phyloP scores from a whole-genome alignment of 2,329 filamentous ascomycete genomes.

The Dothistroma pini region DNA sequence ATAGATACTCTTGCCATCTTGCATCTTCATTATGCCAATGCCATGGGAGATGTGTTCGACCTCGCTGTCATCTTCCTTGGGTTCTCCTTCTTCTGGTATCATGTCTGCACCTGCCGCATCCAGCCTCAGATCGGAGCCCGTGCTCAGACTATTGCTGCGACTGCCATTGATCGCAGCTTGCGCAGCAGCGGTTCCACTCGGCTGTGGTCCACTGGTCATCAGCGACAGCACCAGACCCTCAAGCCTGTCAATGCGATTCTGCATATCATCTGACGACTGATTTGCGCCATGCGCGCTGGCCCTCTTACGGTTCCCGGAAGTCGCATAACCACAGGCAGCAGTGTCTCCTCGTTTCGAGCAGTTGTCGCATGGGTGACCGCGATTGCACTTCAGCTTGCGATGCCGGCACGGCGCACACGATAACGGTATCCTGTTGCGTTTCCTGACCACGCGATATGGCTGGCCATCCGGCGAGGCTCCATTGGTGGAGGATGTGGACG shows the following conservation, averaged over 20 bases:
- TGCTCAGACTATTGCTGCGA: constrained; percentile 39
- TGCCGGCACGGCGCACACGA: constrained; percentile 90
- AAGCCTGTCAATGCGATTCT: constrained; percentile 92
- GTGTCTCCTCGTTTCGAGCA: constrained; percentile 85
- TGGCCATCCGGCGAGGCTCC: constrained; percentile 74
- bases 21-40: constrained; percentile 52
- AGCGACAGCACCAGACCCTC: constrained; percentile 88
- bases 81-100: constrained; percentile 50
- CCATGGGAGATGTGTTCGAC: constrained; percentile 52
- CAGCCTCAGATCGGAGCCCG: constrained; percentile 40
- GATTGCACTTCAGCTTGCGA: constrained; percentile 96
- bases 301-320: constrained; percentile 67
- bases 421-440: constrained; percentile 85
- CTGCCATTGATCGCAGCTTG: constrained; percentile 52
- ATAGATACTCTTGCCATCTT: constrained; percentile 48
- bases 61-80: constrained; percentile 57
- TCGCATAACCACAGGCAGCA: constrained; percentile 78
- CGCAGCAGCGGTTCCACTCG: constrained; percentile 55
- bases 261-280: constrained; percentile 86
- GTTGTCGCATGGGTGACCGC: constrained; percentile 86
- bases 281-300: constrained; percentile 35
- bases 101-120: constrained; percentile 58
- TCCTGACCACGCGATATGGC: constrained; percentile 82
- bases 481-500: constrained; percentile 70
- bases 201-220: constrained; percentile 76